These are phyloP conservation scores for Pichia rugopelliculosa DNA, from an alignment of 805 yeast genomes.

Conservation along the genomic window DNA sequence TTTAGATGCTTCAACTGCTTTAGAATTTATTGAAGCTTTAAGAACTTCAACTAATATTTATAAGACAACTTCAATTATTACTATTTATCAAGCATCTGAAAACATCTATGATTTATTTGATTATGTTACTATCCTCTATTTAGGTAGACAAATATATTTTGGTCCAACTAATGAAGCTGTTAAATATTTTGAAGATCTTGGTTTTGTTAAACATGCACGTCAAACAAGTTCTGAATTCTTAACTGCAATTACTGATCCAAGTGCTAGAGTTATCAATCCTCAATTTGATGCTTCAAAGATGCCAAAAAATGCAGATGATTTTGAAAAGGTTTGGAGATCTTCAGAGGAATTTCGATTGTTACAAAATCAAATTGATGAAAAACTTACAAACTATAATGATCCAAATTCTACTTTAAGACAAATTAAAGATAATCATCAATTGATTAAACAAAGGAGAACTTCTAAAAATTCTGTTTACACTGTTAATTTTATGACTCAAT, in stretches of 20 bases:
- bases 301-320: conserved; percentile 50
- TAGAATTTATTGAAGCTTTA: conserved; percentile 54
- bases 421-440: conserved; percentile 22
- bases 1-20: conserved; percentile 62
- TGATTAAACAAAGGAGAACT: conserved; percentile 33
- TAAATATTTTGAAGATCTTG: conserved; percentile 51
- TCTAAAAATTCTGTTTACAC: conserved; percentile 31
- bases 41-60: conserved; percentile 52
- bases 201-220: conserved; percentile 53
- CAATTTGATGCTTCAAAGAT: conserved; percentile 41
- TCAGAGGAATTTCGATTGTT: conserved; percentile 44
- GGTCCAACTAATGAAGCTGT: conserved; percentile 50
- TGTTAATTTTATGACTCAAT: conserved; percentile 42
- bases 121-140: conserved; percentile 51
- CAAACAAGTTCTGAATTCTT: conserved; percentile 64
- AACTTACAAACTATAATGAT: conserved; percentile 23
- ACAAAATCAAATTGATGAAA: conserved; percentile 30
- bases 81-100: conserved; percentile 65
- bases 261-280: conserved; percentile 40
- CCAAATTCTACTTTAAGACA: conserved; percentile 28
- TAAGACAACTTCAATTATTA: conserved; percentile 51
- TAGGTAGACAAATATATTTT: conserved; percentile 54
- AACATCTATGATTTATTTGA: conserved; percentile 55
- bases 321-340: conserved; percentile 49
- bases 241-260: conserved; percentile 61